Evolutionary conservation across 192 early-diverging fungal species (phyloP), one percentile per base, ranked within the genome.

Genomic region (Anaeromyces robustus): DNA sequence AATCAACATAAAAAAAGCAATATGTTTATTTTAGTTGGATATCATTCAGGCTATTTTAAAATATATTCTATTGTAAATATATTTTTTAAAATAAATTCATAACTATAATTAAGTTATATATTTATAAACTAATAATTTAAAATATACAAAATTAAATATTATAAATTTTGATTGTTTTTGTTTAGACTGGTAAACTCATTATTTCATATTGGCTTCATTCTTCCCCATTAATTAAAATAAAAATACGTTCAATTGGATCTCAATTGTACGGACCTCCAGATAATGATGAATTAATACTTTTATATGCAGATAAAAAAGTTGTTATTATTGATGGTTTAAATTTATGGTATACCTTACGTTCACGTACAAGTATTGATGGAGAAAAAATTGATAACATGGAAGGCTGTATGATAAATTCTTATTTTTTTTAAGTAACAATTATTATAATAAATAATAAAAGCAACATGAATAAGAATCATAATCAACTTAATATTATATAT

Each of bases 321-420:
- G 82, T 86, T 34, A 80, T 80, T 68, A 83, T 86, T 37, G 85
- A 86, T 78, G 86, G 85, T 28, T 77, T 83, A 13, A 84, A 81
- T 37, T 77, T 86, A n/a, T 86, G 86, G 86, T 84, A 84, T 80
- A 81, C 86, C 1, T 52, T 85, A 68, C 52, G 52, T n/a, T 68
- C 52, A n/a, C 52, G 52, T 68, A 68, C 52, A n/a, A 68, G 52
- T 68, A 68, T 68, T n/a, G 52, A 68, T 68, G 52, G 52, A 0
- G 52, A 68, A 26, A 77, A 77, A 43, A 77, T 86, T 68, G 82
- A 80, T 17, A 79, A 78, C 19, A 83, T 78, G 17, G 77, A 86
- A 78, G 32, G 80, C 30, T 68, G 81, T 37, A 30, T 34, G 77
- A 78, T 78, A 81, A 29, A 39, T 41, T 18, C 28, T 77, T 77